These are phyloP conservation scores for Verticillium nonalfalfae DNA, from an alignment of 2,329 filamentous ascomycete species.

Conservation along the genomic window DNA sequence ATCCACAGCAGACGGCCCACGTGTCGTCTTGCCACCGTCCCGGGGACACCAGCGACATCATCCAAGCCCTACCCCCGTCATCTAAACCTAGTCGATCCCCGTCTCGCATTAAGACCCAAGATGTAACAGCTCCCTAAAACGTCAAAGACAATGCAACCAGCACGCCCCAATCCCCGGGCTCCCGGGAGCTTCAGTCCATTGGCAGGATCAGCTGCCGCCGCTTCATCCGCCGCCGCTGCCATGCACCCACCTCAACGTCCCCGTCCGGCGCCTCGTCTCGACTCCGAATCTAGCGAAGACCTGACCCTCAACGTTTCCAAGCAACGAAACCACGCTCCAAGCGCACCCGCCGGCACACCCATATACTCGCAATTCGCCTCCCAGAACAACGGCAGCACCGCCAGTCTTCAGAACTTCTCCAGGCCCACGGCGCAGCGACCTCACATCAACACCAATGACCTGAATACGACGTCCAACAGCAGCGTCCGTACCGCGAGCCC, in stretches of 20 bases:
- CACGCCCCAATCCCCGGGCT: constrained; percentile 38
- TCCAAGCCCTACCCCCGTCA: neutral
- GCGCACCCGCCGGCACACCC: constrained; percentile 6
- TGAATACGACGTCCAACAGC: constrained; percentile 15
- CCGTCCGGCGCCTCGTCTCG: constrained; percentile 30
- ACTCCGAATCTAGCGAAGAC: constrained; percentile 40
- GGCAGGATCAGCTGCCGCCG: constrained; percentile 22
- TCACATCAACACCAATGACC: constrained; percentile 15
- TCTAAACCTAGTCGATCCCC: neutral
- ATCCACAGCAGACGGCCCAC: neutral
- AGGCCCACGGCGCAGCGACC: constrained; percentile 36
- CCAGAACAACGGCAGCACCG: constrained; percentile 39
- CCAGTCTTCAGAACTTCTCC: constrained; percentile 51
- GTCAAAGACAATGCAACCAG: constrained; percentile 39
- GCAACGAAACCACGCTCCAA: constrained; percentile 23
- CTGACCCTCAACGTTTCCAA: constrained; percentile 38
- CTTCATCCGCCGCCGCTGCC: constrained; percentile 18
- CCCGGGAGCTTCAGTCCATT: constrained; percentile 53
- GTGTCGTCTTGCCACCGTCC: neutral
- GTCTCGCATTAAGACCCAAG: constrained; percentile 16
- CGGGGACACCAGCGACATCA: neutral
- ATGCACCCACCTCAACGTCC: constrained; percentile 20
- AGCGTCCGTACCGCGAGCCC: constrained; percentile 19
- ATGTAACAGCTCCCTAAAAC: constrained; percentile 32
- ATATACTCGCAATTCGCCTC: constrained; percentile 31